phyloP scores from a whole-genome alignment of 139 green algal species.

The Zygnema cylindricum region DNA sequence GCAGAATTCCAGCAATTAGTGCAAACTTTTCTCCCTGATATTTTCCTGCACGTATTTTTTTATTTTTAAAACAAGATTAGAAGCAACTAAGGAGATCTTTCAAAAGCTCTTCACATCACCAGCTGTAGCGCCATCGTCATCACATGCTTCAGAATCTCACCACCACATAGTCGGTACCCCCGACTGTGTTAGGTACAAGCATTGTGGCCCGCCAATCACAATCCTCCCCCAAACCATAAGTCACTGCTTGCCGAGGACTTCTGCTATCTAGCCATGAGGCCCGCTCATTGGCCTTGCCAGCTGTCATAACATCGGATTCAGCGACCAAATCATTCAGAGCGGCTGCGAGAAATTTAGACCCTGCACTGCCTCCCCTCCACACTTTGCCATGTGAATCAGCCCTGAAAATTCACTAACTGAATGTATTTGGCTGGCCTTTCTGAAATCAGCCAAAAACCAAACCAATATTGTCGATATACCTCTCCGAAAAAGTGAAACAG shows the following conservation, averaged over 20 bases:
- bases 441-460: neutral
- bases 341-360: neutral
- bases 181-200: slow-evolving; percentile 54
- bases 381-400: too few relatives aligned
- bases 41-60: too few relatives aligned
- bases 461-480: too few relatives aligned
- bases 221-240: slow-evolving; percentile 54
- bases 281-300: neutral
- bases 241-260: slow-evolving; percentile 33
- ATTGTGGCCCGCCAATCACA: slow-evolving; percentile 54
- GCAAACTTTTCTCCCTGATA: too few relatives aligned
- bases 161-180: slow-evolving; percentile 61
- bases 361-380: slow-evolving; percentile 24
- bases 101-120: too few relatives aligned
- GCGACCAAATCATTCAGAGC: neutral
- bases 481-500: too few relatives aligned
- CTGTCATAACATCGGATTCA: neutral
- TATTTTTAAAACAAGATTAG: too few relatives aligned
- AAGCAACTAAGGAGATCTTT: too few relatives aligned
- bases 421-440: too few relatives aligned
- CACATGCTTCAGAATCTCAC: slow-evolving; percentile 21
- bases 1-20: too few relatives aligned
- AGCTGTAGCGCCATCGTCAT: too few relatives aligned
- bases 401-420: too few relatives aligned
- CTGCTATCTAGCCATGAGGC: slow-evolving; percentile 46